Percentiles rank a stretch among this genome's conserved stretches.
Conservation (phyloP, 768 basidiomycete genomes). For the Cyclocybe cylindracea region DNA sequence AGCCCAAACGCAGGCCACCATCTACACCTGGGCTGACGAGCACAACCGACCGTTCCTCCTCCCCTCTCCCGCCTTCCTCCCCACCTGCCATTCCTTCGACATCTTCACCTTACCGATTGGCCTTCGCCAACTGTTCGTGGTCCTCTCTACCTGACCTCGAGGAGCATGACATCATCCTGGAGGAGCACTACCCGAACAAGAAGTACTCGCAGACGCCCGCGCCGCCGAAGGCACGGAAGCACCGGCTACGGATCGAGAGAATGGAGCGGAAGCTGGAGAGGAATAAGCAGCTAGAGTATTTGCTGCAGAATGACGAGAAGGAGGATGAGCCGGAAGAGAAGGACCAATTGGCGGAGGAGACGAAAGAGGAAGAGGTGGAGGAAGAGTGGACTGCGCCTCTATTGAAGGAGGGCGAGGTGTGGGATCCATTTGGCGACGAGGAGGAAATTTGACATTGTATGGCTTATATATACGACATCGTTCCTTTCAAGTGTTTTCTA, state of each 20-base stretch:
- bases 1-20: conserved; percentile 6
- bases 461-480: background rate
- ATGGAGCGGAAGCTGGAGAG: conserved; percentile 26
- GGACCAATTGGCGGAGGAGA: background rate
- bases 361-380: conserved; percentile 14
- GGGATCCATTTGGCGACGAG: conserved; percentile 33
- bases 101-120: background rate
- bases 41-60: conserved; percentile 6
- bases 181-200: conserved; percentile 23
- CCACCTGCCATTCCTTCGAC: conserved; percentile 10
- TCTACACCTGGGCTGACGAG: conserved; percentile 22
- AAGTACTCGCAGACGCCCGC: conserved; percentile 41
- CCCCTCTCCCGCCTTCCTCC: conserved; percentile 19
- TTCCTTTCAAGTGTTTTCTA: background rate
- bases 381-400: conserved; percentile 7
- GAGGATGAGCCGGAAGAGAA: conserved; percentile 13
- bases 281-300: conserved; percentile 32
- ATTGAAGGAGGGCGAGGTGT: conserved; percentile 15
- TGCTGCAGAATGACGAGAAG: conserved; percentile 31
- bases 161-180: conserved; percentile 9
- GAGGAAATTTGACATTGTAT: conserved; percentile 20
- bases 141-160: conserved; percentile 13
- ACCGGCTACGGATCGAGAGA: conserved; percentile 32
- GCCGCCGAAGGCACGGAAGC: conserved; percentile 37
- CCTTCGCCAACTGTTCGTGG: conserved; percentile 3